Evolutionary conservation across 163 green algal genomes (phyloP), one percentile per base, ranked within the genome.

Genomic region (Scenedesmus sp.): DNA sequence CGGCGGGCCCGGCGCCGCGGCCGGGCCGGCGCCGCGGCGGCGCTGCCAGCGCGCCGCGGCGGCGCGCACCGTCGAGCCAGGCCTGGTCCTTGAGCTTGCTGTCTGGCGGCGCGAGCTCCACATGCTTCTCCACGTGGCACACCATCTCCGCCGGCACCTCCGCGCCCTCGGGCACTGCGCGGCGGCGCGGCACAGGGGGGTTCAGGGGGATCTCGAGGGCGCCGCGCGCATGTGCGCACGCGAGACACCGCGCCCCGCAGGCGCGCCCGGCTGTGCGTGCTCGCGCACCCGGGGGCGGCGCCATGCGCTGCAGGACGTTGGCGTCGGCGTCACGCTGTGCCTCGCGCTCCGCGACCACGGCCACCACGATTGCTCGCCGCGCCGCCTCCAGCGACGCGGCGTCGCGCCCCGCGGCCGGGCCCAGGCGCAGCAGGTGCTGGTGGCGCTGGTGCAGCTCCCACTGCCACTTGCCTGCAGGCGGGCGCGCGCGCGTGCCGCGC

Each of bases 381-480:
- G 51, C 50, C 39, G 31, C 69, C 15, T 67, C 54, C 13, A 77
- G 69, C 14, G 22, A 44, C 13, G 39, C 69, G 13, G 53, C 48
- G 36, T 60, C 36, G 36, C 22, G 44, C 53, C 69, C 69, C 15
- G 36, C 14, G 28, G 20, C 24, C 10, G 42, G 13, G 39, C 57
- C 56, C 54, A 67, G 69, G 26, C 54, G 28, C 24, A 66, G 22
- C 53, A 77, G 36, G 54, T 77, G 69, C 54, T 77, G 69, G 36
- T 67, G 42, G 14, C 69, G 53, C 54, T 77, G 69, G 33, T 77
- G 69, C 53, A 77, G 54, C 69, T 77, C 69, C 69, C 69, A 77
- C 28, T 64, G 69, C 67, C 67, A 77, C 14, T 77, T 77, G 67
- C 67, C 67, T 77, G 53, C 33, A 36, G n/a, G n/a, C n/a, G n/a